These are phyloP conservation scores for Saccharum hybrid DNA, from an alignment of 202 grass and related monocot species.

Conservation along the genomic window DNA sequence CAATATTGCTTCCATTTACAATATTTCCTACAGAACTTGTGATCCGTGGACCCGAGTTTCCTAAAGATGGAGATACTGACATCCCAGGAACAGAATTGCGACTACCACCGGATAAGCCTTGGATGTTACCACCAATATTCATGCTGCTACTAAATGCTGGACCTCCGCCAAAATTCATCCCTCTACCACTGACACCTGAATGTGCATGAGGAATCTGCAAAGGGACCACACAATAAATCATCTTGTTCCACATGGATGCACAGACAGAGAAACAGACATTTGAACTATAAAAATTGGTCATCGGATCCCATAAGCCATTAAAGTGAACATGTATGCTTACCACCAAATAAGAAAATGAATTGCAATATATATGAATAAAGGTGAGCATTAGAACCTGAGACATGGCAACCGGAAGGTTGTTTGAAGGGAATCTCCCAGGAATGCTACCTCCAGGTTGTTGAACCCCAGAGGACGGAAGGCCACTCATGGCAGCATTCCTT, in stretches of 20 bases:
- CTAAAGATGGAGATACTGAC: constrained; percentile 71
- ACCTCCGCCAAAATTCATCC: constrained; percentile 76
- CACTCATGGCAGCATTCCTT: constrained; percentile 82
- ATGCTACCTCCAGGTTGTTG: constrained; percentile 88
- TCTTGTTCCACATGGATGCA: constrained; percentile 16
- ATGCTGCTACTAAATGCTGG: constrained; percentile 74
- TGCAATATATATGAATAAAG: constrained; percentile 22
- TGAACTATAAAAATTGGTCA: constrained; percentile 26
- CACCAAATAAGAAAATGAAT: constrained; percentile 2
- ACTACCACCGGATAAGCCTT: constrained; percentile 76
- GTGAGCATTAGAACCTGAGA: constrained; percentile 74
- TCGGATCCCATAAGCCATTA: constrained; percentile 3
- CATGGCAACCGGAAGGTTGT: constrained; percentile 80
- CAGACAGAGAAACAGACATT: constrained; percentile 1
- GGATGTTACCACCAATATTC: constrained; percentile 88
- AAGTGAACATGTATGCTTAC: constrained; percentile 8
- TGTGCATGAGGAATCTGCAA: constrained; percentile 92
- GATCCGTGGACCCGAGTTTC: constrained; percentile 76
- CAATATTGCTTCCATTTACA: constrained; percentile 74
- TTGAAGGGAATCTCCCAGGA: constrained; percentile 80
- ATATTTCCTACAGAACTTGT: constrained; percentile 78
- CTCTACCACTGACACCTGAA: constrained; percentile 73
- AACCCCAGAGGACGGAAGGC: constrained; percentile 79
- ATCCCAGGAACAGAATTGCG: constrained; percentile 83
- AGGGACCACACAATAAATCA: constrained; percentile 24